Conservation (phyloP, 768 basidiomycete genomes). For the Cystofilobasidium macerans region DNA sequence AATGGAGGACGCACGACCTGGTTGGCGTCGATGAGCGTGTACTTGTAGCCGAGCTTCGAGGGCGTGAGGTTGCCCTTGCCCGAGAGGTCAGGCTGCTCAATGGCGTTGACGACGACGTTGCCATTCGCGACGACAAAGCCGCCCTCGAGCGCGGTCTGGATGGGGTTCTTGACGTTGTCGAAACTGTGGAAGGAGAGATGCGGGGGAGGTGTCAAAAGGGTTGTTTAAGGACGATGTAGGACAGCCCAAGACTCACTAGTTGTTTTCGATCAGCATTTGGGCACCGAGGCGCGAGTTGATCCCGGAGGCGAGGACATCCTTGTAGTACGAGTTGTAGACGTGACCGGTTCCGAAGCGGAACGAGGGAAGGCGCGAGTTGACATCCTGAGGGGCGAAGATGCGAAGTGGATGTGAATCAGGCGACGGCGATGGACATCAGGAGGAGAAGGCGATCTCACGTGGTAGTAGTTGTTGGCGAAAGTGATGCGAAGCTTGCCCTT, state of each 20-base stretch:
- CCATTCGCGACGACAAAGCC: not conserved
- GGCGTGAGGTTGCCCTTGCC: slow-evolving; percentile 47
- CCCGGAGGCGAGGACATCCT: not conserved
- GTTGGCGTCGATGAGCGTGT: slow-evolving; percentile 46
- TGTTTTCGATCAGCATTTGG: slow-evolving; percentile 28
- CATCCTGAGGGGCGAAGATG: too few relatives aligned
- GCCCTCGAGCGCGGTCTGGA: not conserved
- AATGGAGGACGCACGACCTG: not conserved
- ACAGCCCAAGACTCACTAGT: slow-evolving; percentile 60
- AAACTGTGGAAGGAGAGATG: slow-evolving; percentile 57
- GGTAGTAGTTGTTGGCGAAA: slow-evolving; percentile 1
- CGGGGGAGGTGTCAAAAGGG: slow-evolving; percentile 58
- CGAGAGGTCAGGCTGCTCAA: not conserved
- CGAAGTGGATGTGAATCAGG: too few relatives aligned
- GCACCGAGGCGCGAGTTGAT: slow-evolving; percentile 2
- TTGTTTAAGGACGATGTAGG: slow-evolving; percentile 34
- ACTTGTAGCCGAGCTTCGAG: slow-evolving; percentile 78
- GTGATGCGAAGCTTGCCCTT: not conserved
- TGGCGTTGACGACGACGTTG: not conserved
- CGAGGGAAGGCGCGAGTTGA: not conserved
- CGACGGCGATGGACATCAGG: too few relatives aligned
- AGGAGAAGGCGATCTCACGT: too few relatives aligned
- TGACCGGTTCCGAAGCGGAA: slow-evolving; percentile 1
- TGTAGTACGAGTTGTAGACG: not conserved
- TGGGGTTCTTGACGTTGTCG: not conserved